Percentiles rank a stretch among this genome's conserved stretches.
Conservation (phyloP, 2,329 filamentous ascomycete genomes). For the Botrytis byssoidea region DNA sequence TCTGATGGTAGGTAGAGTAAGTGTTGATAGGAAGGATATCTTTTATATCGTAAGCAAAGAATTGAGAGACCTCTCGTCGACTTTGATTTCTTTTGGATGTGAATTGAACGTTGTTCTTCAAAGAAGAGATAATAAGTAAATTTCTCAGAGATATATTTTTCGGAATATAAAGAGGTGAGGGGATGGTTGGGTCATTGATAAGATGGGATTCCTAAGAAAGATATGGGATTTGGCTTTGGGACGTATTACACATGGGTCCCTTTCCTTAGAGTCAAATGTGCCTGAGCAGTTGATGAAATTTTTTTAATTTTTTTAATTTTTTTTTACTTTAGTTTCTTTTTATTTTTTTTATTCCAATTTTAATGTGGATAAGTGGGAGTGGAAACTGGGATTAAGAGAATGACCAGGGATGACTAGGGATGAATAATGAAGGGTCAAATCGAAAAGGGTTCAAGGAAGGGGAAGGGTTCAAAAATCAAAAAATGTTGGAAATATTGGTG, state of each 20-base stretch:
- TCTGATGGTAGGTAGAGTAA: neutral
- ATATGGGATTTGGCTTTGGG: slow-evolving; percentile 17
- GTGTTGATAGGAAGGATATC: neutral
- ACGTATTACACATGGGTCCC: neutral
- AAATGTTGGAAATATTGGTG: slow-evolving; percentile 1
- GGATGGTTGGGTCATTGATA: neutral
- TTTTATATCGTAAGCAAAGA: neutral
- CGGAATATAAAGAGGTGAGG: slow-evolving; percentile 4
- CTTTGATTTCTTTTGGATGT: neutral
- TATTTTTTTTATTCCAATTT: neutral
- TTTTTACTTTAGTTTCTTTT: neutral
- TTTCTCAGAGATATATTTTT: neutral
- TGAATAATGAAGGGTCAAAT: slow-evolving; percentile 2
- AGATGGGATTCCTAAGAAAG: slow-evolving; percentile 22
- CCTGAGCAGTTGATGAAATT: neutral
- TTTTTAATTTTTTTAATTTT: too few relatives aligned
- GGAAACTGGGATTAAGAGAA: neutral
- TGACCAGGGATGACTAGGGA: neutral
- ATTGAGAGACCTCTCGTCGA: neutral
- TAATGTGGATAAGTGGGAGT: neutral
- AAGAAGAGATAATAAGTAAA: neutral
- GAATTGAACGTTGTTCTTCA: neutral
- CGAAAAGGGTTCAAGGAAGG: neutral
- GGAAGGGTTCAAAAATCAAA: neutral
- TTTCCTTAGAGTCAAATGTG: slow-evolving; percentile 7